A percentile compares a stretch with the other conserved stretches of the same genome.
Conservation (phyloP, 2,329 filamentous ascomycete genomes). For the Zalaria obscura region DNA sequence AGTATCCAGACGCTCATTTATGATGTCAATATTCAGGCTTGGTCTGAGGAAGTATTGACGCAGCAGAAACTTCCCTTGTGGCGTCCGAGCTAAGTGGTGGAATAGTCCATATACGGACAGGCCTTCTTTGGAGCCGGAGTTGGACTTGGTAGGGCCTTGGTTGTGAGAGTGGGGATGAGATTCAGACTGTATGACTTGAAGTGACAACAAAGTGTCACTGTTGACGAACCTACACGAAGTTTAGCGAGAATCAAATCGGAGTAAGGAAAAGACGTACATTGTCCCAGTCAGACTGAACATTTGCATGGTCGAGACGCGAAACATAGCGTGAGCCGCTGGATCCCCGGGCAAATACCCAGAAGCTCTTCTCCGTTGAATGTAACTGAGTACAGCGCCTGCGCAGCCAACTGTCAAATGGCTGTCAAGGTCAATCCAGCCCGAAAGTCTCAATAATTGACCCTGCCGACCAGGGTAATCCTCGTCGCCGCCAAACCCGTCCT, state of each 20-base stretch:
- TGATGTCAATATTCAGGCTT: slow-evolving; percentile 50
- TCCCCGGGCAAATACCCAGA: slow-evolving; percentile 49
- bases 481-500: slow-evolving; percentile 20
- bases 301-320: slow-evolving; percentile 49
- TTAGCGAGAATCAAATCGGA: slow-evolving; percentile 1
- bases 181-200: slow-evolving; percentile 77
- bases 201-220: slow-evolving; percentile 60
- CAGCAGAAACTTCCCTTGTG: slow-evolving; percentile 61
- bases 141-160: slow-evolving; percentile 49
- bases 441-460: slow-evolving; percentile 52
- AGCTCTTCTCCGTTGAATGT: slow-evolving; percentile 56
- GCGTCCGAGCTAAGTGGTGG: slow-evolving; percentile 56
- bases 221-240: slow-evolving; percentile 58
- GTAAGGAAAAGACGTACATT: slow-evolving; percentile 31
- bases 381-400: slow-evolving; percentile 71
- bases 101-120: slow-evolving; percentile 78
- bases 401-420: slow-evolving; percentile 66
- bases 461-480: slow-evolving; percentile 39
- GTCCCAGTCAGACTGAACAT: slow-evolving; percentile 58
- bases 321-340: slow-evolving; percentile 36
- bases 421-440: slow-evolving; percentile 59
- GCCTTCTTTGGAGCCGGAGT: slow-evolving; percentile 59
- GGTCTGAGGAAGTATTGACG: slow-evolving; percentile 75
- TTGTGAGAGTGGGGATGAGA: slow-evolving; percentile 70
- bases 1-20: slow-evolving; percentile 57